These are phyloP conservation scores for Kodamaea neixiangensis DNA, from an alignment of 805 yeast genomes.

Conservation along the genomic window DNA sequence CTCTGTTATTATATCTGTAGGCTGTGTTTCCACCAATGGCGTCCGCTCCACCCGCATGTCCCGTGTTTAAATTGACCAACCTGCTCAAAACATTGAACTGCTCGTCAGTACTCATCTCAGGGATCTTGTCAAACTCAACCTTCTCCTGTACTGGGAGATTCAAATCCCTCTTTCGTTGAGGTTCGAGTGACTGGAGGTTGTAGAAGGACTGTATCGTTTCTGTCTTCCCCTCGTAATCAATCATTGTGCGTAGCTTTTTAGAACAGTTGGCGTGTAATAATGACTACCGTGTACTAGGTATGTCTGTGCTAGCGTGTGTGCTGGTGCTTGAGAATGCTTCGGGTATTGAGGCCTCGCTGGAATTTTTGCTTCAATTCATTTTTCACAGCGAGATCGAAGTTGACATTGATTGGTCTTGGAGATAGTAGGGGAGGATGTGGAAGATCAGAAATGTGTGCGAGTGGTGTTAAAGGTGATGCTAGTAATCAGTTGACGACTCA, in stretches of 20 bases:
- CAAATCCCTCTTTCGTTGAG: constrained; percentile 21
- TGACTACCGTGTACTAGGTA: no score
- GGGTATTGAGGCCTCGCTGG: not conserved
- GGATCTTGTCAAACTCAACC: constrained; percentile 21
- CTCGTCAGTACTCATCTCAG: constrained; percentile 25
- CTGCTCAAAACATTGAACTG: constrained; percentile 33
- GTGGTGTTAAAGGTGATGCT: no score
- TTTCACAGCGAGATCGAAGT: no score
- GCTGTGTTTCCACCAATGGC: constrained; percentile 10
- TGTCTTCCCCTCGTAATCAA: constrained; percentile 34
- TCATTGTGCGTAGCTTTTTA: constrained; percentile 19
- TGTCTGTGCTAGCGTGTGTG: no score
- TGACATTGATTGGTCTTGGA: not conserved
- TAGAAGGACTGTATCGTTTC: constrained; percentile 32
- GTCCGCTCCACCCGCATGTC: constrained; percentile 6
- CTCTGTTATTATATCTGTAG: constrained; percentile 18
- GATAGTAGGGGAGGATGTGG: not conserved
- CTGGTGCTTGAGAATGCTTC: not conserved
- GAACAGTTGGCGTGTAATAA: not conserved
- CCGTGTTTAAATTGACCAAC: constrained; percentile 20
- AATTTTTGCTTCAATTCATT: no score
- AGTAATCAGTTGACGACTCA: no score
- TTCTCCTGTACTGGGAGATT: constrained; percentile 15
- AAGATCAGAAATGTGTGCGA: not conserved
- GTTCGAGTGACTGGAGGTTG: constrained; percentile 25